Evolutionary conservation across 306 rosid genomes (phyloP), one percentile per base, ranked within the genome.

Genomic region (Crotalaria pallida): DNA sequence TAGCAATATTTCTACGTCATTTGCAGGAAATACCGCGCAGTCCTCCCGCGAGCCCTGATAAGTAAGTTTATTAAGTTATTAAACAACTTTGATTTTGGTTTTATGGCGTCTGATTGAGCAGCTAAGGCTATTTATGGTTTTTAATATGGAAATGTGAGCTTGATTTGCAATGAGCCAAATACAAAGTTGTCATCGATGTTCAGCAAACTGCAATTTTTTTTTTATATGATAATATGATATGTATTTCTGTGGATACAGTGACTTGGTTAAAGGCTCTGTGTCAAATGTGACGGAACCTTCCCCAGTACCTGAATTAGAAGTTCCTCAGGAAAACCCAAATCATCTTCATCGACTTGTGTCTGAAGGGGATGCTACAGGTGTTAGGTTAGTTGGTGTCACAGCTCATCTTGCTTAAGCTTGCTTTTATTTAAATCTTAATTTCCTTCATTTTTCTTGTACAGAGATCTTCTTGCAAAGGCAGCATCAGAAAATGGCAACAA

Each of bases 21-120:
- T 86, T 94, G 84, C 97, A 87, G 74, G 99, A 91, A 84, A 86
- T 94, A 76, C 99, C 99, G 0, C 89, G 89, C 51, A 91, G 97
- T 69, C 89, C 96, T 77, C 94, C 95, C 31, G 95, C 92, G 75
- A 94, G 91, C 86, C 97, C 96, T 41, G 99, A 90, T 74, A 94
- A 84, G 99, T 94, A 86, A 85, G 96, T 77, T 34, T 73, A 62
- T 57, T 55, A 27, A 31, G 53, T 59, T 80, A n/a, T 74, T 53
- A 38, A 58, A 58, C 26, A 34, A 43, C 48, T 67, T 70, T 67
- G 73, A 22, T 60, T 65, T 43, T 80, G 18, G 58, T 73, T 71
- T 53, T 70, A 43, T 58, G 31, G 61, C 57, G 58, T 51, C 67
- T 76, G 53, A 44, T 71, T 66, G 56, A 13, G 65, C 53, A 52